Evolutionary conservation across 2,329 filamentous ascomycete species (phyloP), one percentile per base, ranked within the genome.

Genomic region (Cladosporium halotolerans): DNA sequence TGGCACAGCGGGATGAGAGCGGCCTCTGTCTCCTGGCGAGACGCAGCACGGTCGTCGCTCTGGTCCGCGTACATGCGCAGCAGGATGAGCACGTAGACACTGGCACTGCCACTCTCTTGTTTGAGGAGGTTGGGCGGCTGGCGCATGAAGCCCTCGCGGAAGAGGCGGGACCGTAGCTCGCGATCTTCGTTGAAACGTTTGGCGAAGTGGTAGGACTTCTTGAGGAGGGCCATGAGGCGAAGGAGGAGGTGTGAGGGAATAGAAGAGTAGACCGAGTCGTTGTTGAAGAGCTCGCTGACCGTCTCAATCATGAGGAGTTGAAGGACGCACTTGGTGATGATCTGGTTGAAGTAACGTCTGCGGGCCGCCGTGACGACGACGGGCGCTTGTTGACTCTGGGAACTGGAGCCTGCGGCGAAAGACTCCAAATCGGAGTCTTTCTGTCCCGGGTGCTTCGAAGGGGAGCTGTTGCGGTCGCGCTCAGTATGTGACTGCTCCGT

Each of bases 291-390:
- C 71, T 99, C 95, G 65, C 95, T 95, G 40, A 99, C 95, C 0
- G 95, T 99, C 71, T 99, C 95, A 63, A 99, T 99, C 90, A 99
- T 99, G 59, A 99, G 83, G 2, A 99, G 81, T 70, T 99, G 95
- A 8, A 99, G 77, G 3, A 99, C 95, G 68, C 93, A 99, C 61
- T 95, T 92, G 11, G 92, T 96, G 71, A 99, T 99, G 70, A 99
- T 99, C 62, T 92, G 88, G 73, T 99, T 99, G 79, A 99, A 99
- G 76, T 96, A 96, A 49, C 91, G 86, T 34, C 93, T 83, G 23
- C 93, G 87, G 0, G 93, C 90, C 2, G 90, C 89, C 1, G 93
- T 97, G 4, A 99, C 92, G 1, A 95, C 88, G 5, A 96, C 81
- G 0, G 92, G 89, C 55, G 95, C 89, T 69, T 93, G 89, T 68